Base-by-base conservation (phyloP, 192 early-diverging fungal species). In the Linnemannia hyalina region DNA sequence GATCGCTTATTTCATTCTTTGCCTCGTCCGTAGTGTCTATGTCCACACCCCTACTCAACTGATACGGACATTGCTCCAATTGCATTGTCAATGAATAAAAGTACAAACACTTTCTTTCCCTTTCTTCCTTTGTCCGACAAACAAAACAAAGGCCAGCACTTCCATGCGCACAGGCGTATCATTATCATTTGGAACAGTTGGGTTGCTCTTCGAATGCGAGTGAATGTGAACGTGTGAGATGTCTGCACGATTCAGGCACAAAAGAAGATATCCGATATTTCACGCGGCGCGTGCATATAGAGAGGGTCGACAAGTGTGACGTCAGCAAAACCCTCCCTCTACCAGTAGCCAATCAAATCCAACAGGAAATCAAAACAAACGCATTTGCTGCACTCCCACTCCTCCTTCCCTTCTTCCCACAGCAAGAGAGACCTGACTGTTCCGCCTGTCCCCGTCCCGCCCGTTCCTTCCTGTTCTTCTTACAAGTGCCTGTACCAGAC, bases 311-410 rank as follows among this genome's bases (percentile, higher is more conserved):
- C 20, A 70, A 4, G 6, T 15, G 60, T 65, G 60, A 65, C 60
- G 60, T 65, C 60, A 65, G 60, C 60, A 65, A 32, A 65, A 10
- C 9, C 4, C 6, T 0, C 0, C 26, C n/a, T n/a, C n/a, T 9
- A 26, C 7, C 9, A 57, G 60, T 5, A 65, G 60, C 60, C 60
- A 65, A 65, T 65, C 60, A 65, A 11, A 65, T 32, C 11, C 0
- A 32, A 0, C 60, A 32, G 60, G 60, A 65, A n/a, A 63, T 65
- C 75, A 68, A 77, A 77, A 77, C 75, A 77, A 65, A 68, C 38
- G 75, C 75, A 38, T 44, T 68, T 74, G 73, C 73, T 74, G 46
- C 70, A 13, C 49, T 15, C 11, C 4, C 10, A 29, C 60, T 32
- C 32, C 1, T 15, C 13, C 60, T 26, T 65, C 4, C 0, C 26